Evolutionary conservation across 2,329 filamentous ascomycete genomes (phyloP), one percentile per base, ranked within the genome.

Genomic region (Didymella lethalis): DNA sequence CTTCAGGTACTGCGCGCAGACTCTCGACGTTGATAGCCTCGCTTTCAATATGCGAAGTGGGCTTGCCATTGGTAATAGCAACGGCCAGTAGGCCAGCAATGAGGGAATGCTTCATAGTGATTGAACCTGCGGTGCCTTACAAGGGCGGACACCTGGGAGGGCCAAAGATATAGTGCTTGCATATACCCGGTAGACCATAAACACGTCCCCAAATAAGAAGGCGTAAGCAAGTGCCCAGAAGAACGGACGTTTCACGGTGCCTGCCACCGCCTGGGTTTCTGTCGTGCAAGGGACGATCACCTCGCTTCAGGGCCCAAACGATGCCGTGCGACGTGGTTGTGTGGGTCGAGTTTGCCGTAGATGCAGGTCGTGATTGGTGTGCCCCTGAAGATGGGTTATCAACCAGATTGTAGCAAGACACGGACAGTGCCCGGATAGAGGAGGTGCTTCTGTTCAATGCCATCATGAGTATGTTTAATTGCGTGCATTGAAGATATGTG

Each of bases 51-150:
- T 71, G 69, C 25, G 64, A 73, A 20, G 65, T 71, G 20, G 61
- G 64, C n/a, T 64, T 64, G 54, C 68, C 61, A 66, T 68, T 67
- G 60, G 65, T 69, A 45, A 67, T 64, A 46, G 66, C 65, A 20
- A 76, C 55, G 57, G 70, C 73, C 68, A 77, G 50, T 32, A 77
- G 70, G 52, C 73, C 73, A 23, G 71, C 65, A 49, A 76, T 56
- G 36, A 74, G 46, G 20, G 70, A 65, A 56, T 62, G 69, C 61
- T 65, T 72, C 76, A 78, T 78, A 8, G 18, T 18, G 18, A 44
- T 48, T 29, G 23, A 28, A 10, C 41, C 4, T 34, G 46, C 29
- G 29, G 20, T 44, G 50, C 46, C n/a, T 43, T 40, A 16, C 23
- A 57, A 38, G 25, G 10, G 18, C 12, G 40, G 14, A 38, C 32